Conservation (phyloP, 768 basidiomycete species). For the Leccinum boreale region DNA sequence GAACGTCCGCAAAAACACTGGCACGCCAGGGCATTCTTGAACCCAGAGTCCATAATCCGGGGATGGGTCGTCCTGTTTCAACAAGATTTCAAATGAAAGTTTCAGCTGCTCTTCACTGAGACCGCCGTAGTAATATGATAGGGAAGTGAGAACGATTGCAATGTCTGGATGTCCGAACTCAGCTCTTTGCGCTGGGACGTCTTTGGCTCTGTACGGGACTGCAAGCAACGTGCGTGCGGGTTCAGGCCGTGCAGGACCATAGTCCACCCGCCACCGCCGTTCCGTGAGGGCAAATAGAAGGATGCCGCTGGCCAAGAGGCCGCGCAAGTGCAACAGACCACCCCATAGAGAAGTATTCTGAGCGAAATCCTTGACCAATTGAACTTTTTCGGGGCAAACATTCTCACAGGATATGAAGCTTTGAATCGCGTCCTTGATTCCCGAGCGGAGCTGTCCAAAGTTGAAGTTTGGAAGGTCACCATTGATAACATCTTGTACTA, state of each 20-base stretch:
- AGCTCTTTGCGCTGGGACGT: slow-evolving; percentile 27
- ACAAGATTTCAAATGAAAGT: slow-evolving; percentile 17
- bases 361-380: not conserved
- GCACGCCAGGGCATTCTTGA: slow-evolving; percentile 20
- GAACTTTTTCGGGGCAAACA: not conserved
- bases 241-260: slow-evolving; percentile 15
- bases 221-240: slow-evolving; percentile 22
- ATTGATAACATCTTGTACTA: not conserved
- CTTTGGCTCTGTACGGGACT: slow-evolving; percentile 34
- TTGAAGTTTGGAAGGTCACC: not conserved
- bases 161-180: slow-evolving; percentile 38
- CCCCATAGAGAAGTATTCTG: not conserved
- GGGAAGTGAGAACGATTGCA: slow-evolving; percentile 29
- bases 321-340: slow-evolving; percentile 22
- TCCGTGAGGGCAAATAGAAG: slow-evolving; percentile 25
- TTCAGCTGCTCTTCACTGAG: slow-evolving; percentile 1
- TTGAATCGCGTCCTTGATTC: not conserved
- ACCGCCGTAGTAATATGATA: slow-evolving; percentile 31
- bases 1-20: slow-evolving; percentile 28
- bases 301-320: slow-evolving; percentile 25
- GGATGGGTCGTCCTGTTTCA: slow-evolving; percentile 39
- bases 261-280: slow-evolving; percentile 33
- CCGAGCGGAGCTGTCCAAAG: not conserved
- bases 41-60: slow-evolving; percentile 43
- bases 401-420: slow-evolving; percentile 8